Evolutionary conservation across 345 rosid species (phyloP).

Genomic region (Eutrema japonicum): DNA sequence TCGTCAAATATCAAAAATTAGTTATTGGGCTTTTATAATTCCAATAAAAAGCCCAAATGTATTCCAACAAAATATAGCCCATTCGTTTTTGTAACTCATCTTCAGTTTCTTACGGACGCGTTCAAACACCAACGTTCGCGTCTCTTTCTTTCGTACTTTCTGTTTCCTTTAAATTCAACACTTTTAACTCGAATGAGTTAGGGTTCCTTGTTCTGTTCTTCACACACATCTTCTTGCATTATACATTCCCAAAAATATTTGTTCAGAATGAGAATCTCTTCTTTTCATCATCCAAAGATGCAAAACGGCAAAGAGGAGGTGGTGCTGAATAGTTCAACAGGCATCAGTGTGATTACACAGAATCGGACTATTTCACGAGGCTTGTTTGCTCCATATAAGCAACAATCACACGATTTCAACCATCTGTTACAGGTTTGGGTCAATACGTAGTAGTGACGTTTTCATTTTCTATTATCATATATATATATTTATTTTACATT

Average conservation of each 20-base stretch:
- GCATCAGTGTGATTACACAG: neutral
- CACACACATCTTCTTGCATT: neutral
- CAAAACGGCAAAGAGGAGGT: neutral
- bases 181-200: accelerated
- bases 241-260: neutral
- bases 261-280: neutral
- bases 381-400: neutral
- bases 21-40: neutral
- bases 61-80: neutral
- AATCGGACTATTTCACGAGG: neutral
- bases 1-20: neutral
- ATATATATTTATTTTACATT: too few species aligned
- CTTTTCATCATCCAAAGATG: neutral
- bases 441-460: neutral
- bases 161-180: slow-evolving; percentile 25
- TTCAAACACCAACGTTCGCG: slow-evolving; percentile 17
- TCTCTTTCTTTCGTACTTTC: neutral
- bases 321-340: neutral
- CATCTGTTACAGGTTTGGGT: neutral
- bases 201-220: neutral
- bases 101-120: neutral
- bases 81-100: neutral
- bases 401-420: slow-evolving; percentile 15
- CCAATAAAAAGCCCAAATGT: neutral
- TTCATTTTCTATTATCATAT: too few species aligned